phyloP scores from a whole-genome alignment of 176 grass and related monocot species.

The Poa annua region DNA sequence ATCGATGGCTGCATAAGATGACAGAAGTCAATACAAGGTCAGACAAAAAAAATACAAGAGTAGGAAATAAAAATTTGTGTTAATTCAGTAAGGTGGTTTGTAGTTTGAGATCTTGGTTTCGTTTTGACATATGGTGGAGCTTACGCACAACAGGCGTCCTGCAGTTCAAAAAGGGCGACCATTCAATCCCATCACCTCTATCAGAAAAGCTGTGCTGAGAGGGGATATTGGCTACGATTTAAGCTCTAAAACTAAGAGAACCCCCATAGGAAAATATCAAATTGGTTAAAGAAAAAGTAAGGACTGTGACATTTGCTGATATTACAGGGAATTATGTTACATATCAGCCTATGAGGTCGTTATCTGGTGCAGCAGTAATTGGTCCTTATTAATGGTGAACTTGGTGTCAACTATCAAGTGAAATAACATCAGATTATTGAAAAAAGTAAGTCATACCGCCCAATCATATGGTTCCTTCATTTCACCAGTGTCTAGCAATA shows the following conservation, averaged over 20 bases:
- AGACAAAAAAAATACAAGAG: constrained; percentile 19
- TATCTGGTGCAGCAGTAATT: constrained; percentile 19
- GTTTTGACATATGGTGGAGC: constrained; percentile 19
- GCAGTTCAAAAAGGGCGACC: neutral
- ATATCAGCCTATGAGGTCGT: neutral
- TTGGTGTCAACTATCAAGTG: constrained; percentile 26
- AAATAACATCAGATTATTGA: constrained; percentile 22
- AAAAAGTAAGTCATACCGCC: constrained; percentile 68
- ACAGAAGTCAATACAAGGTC: constrained; percentile 35
- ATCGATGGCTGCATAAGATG: constrained; percentile 71
- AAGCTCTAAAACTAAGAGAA: constrained; percentile 29
- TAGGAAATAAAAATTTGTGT: neutral
- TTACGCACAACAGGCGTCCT: neutral
- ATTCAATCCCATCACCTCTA: constrained; percentile 21
- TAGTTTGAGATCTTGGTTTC: constrained; percentile 17
- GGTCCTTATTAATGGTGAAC: neutral
- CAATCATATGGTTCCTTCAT: constrained; percentile 94
- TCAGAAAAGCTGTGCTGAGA: neutral
- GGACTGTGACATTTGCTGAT: neutral
- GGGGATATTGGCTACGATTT: neutral
- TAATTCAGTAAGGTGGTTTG: constrained; percentile 33
- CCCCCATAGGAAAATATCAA: neutral
- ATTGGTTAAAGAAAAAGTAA: constrained; percentile 1
- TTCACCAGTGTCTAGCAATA: constrained; percentile 98
- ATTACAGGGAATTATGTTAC: constrained; percentile 16